Percentiles rank a stretch among this genome's conserved stretches.
These are phyloP conservation scores for Sclerotinia glacialis DNA, from an alignment of 2,329 filamentous ascomycete genomes.

Conservation along the genomic window DNA sequence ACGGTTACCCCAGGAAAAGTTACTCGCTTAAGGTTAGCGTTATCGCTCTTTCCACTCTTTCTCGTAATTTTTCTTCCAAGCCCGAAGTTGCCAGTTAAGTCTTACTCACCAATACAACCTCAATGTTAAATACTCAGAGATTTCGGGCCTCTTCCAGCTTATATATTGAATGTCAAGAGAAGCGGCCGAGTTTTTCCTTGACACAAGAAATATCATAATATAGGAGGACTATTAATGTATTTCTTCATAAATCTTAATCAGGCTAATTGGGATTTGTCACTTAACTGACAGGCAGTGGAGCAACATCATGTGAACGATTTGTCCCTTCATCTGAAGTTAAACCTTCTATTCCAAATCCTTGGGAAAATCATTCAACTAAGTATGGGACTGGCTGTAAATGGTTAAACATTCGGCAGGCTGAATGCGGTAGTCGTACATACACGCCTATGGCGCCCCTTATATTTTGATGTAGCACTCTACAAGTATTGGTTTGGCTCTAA, in stretches of 20 bases:
- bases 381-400: not conserved
- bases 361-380: not conserved
- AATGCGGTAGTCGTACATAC: not conserved
- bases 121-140: not conserved
- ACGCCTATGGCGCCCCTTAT: not conserved
- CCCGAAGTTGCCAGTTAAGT: not conserved
- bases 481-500: too few species aligned
- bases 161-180: not conserved
- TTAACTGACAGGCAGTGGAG: not conserved
- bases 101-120: not conserved
- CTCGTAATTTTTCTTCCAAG: not conserved
- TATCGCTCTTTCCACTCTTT: not conserved
- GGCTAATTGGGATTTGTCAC: not conserved
- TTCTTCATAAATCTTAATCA: not conserved
- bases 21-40: not conserved
- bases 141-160: not conserved
- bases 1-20: conserved; percentile 3
- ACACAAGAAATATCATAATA: not conserved
- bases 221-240: not conserved
- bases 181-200: not conserved
- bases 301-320: not conserved
- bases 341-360: not conserved
- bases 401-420: not conserved
- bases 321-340: not conserved
- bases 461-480: too few species aligned